A percentile compares a stretch with the other conserved stretches of the same genome.
phyloP scores from a whole-genome alignment of 2,329 filamentous ascomycete species.

The Dothideomycetidae sp. region DNA sequence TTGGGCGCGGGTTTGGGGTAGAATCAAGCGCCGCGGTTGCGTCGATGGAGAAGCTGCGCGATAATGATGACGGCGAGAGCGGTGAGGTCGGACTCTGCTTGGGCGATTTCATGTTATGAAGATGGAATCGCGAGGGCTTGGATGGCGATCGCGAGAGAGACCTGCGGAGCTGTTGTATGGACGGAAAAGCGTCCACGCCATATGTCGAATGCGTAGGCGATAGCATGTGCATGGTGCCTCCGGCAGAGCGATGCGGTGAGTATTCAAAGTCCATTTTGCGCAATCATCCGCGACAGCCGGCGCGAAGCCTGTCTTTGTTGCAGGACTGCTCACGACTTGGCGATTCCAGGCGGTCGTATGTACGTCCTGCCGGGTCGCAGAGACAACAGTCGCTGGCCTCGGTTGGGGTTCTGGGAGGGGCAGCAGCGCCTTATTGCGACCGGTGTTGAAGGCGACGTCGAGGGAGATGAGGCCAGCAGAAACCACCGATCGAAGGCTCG shows the following conservation, averaged over 20 bases:
- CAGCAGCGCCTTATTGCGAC: too few species aligned
- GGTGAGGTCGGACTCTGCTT: conserved; percentile 36
- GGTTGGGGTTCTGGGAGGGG: too few species aligned
- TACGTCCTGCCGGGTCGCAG: too few species aligned
- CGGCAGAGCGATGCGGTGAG: conserved; percentile 37
- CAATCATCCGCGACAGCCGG: not conserved
- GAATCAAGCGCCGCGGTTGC: conserved; percentile 11
- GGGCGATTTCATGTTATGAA: conserved; percentile 34
- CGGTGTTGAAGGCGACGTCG: too few species aligned
- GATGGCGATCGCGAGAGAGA: conserved; percentile 91
- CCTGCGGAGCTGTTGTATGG: conserved; percentile 68
- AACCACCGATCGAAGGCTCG: too few species aligned
- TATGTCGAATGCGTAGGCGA: conserved; percentile 53
- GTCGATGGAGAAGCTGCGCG: conserved; percentile 18
- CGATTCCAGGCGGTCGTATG: too few species aligned
- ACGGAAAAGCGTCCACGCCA: conserved; percentile 67
- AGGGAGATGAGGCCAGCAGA: too few species aligned
- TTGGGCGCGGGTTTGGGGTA: conserved; percentile 31
- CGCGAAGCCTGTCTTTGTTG: conserved; percentile 1
- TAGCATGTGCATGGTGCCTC: conserved; percentile 71
- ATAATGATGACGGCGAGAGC: conserved; percentile 22
- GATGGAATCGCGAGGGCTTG: conserved; percentile 55
- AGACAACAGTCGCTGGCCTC: too few species aligned
- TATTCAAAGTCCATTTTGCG: conserved; percentile 34
- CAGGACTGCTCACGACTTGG: too few species aligned